Conservation (phyloP, 305 asterid species). For the Rubia tinctorum region DNA sequence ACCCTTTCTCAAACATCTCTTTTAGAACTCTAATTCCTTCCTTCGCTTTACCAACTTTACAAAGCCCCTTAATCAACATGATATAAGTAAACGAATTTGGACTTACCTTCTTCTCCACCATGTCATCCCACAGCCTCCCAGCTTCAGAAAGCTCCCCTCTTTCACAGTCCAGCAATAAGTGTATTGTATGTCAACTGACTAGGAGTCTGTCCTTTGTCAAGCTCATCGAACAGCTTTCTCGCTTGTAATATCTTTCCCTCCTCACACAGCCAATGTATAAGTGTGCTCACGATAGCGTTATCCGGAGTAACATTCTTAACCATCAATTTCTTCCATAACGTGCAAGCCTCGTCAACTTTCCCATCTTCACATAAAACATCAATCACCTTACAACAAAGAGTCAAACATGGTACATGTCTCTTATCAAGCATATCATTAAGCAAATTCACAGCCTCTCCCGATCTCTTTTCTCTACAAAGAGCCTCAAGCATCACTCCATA, state of each 20-base stretch:
- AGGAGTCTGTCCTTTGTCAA: conserved; percentile 70
- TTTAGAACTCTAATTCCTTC: conserved; percentile 63
- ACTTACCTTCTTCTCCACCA: conserved; percentile 67
- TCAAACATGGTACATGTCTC: conserved; percentile 57
- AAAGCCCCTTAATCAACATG: conserved; percentile 68
- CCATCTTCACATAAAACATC: conserved; percentile 71
- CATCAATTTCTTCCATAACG: conserved; percentile 63
- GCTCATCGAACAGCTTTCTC: conserved; percentile 70
- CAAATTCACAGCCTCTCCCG: conserved; percentile 73
- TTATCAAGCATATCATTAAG: conserved; percentile 76
- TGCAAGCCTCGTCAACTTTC: conserved; percentile 67
- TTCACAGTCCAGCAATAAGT: conserved; percentile 81
- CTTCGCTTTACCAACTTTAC: conserved; percentile 57
- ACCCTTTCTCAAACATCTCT: conserved; percentile 71
- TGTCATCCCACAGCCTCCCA: conserved; percentile 89
- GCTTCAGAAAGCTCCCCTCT: conserved; percentile 78
- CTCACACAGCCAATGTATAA: conserved; percentile 81
- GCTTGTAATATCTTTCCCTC: conserved; percentile 73
- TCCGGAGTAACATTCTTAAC: conserved; percentile 77
- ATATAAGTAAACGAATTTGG: conserved; percentile 79
- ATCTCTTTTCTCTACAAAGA: conserved; percentile 63
- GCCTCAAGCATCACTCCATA: conserved; percentile 82
- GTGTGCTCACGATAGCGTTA: conserved; percentile 61
- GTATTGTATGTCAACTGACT: conserved; percentile 70
- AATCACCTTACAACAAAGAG: conserved; percentile 69